phyloP scores from a whole-genome alignment of 176 grass and related monocot genomes.

The Dactylis glomerata region DNA sequence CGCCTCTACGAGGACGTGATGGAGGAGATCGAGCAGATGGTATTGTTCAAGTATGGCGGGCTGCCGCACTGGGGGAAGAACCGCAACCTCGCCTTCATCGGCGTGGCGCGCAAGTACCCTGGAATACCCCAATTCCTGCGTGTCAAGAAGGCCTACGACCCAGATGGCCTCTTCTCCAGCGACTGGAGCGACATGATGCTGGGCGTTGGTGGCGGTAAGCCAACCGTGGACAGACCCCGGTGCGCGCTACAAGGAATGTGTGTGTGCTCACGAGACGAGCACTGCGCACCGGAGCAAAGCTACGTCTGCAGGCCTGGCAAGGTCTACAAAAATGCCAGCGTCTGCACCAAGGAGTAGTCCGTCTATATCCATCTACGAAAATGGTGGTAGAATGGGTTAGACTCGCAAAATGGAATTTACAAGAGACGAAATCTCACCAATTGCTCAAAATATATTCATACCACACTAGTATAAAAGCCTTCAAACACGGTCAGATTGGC shows the following conservation, averaged over 20 bases:
- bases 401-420: not conserved
- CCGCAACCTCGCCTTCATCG: conserved; percentile 24
- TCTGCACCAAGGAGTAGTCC: conserved; percentile 43
- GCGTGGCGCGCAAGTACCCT: conserved; percentile 33
- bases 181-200: conserved; percentile 38
- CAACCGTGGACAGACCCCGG: conserved; percentile 16
- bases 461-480: too few species aligned
- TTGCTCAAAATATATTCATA: too few species aligned
- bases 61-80: too few species aligned
- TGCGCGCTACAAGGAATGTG: conserved; percentile 71
- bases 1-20: conserved; percentile 61
- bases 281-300: conserved; percentile 61
- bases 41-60: not conserved
- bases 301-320: conserved; percentile 55
- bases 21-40: conserved; percentile 88
- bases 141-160: conserved; percentile 48
- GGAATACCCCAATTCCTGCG: conserved; percentile 10
- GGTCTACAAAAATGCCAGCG: conserved; percentile 51
- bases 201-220: conserved; percentile 30
- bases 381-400: not conserved
- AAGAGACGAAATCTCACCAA: not conserved
- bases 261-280: conserved; percentile 50
- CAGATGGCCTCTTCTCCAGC: conserved; percentile 28
- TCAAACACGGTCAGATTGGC: too few species aligned
- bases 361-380: too few species aligned